Evolutionary conservation across 1,139 yeast genomes (phyloP), one percentile per base, ranked within the genome.

Genomic region (Sugiyamaella novakii): DNA sequence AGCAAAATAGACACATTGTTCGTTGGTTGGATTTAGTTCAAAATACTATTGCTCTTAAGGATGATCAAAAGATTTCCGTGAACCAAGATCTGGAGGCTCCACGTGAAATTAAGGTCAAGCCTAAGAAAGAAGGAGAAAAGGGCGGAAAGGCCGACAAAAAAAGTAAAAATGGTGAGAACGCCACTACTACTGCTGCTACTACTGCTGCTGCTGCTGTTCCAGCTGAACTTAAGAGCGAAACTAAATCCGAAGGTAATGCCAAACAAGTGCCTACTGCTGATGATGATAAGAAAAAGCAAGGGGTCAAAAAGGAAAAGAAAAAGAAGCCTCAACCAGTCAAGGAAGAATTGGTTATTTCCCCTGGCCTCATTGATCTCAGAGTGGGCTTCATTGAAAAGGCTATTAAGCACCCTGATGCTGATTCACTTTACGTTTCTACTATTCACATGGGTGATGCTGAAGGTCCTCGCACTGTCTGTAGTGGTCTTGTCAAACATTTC

Each of bases 341-440:
- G 59, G 80, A 81, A 44, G 81, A 79, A 47, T 79, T 75, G 48
- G 80, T 82, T 39, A 84, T 92, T 56, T 77, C 77, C 59, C 96
- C 97, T 55, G 80, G 95, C 28, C 75, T 84, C 79, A 80, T 92
- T 65, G 97, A 91, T 66, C 81, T 92, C 72, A 83, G 96, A 67
- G 97, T 92, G 54, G 99, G 99, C 43, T 88, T 84, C 77, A 94
- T 94, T 64, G 91, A 91, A 74, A 92, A 92, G 76, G 97, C 97
- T 44, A 78, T 87, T 65, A 87, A 87, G 72, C 99, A 94, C 73
- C 98, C 98, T 55, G 94, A 94, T 67, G 99, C 98, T 33, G 99
- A 94, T 71, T 78, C 96, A 3, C 77, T 94, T 63, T 94, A 94
- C 68, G 95, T 92, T 54, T 91, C 98, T 28, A 92, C 98, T 49